Percentiles rank a stretch among this genome's conserved stretches.
These are phyloP conservation scores for Boletus semigastroideus DNA, from an alignment of 1,284 basidiomycete species.

Conservation along the genomic window DNA sequence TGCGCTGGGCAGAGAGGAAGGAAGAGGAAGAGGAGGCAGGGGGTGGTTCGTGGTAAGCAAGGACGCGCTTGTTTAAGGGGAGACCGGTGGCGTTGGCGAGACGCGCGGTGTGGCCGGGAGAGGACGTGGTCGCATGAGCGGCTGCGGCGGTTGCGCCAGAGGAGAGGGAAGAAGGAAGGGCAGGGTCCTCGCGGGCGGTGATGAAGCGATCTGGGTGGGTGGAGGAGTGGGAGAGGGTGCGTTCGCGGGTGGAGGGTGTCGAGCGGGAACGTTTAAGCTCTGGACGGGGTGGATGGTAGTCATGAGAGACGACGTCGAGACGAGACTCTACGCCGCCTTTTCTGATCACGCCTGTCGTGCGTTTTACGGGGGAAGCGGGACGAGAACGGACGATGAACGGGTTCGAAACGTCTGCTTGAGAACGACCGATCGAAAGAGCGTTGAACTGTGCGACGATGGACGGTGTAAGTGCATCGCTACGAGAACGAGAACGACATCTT, in stretches of 20 bases:
- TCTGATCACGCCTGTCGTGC: constrained; percentile 59
- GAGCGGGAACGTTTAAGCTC: constrained; percentile 73
- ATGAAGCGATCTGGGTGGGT: constrained; percentile 73
- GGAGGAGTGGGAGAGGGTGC: constrained; percentile 30
- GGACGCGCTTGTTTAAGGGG: constrained; percentile 68
- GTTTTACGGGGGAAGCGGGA: constrained; percentile 63
- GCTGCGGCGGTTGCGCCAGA: constrained; percentile 54
- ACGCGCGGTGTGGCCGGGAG: constrained; percentile 74
- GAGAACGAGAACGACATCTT: constrained; percentile 58
- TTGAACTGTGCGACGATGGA: constrained; percentile 58
- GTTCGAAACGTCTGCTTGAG: constrained; percentile 53
- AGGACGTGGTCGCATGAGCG: constrained; percentile 30
- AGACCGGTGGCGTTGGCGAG: constrained; percentile 73
- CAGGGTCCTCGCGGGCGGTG: constrained; percentile 58
- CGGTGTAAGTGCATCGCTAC: constrained; percentile 69
- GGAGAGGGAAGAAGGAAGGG: constrained; percentile 62
- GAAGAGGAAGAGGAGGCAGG: constrained; percentile 67
- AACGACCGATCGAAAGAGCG: constrained; percentile 46
- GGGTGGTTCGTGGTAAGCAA: constrained; percentile 77
- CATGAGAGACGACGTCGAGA: constrained; percentile 66
- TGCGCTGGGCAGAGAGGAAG: constrained; percentile 69
- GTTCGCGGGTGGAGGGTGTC: constrained; percentile 51
- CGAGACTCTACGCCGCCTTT: constrained; percentile 75
- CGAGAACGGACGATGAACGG: constrained; percentile 59
- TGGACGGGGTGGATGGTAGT: constrained; percentile 55